phyloP scores from a whole-genome alignment of 306 rosid species.

The Quercus aquifolioides region DNA sequence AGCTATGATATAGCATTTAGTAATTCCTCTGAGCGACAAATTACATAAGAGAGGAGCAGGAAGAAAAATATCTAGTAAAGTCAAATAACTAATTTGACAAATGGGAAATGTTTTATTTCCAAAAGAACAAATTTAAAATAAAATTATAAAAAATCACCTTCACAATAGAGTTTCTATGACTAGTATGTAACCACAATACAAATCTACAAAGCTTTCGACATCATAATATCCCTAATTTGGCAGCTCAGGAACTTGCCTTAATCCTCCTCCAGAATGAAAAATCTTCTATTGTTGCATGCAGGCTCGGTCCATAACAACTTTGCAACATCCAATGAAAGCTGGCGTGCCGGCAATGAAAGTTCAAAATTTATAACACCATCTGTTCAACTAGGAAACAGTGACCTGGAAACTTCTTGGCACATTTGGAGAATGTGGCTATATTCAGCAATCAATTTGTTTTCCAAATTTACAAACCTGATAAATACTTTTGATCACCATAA shows the following conservation, averaged over 20 bases:
- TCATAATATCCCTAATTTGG: conserved; percentile 38
- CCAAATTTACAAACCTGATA: conserved; percentile 44
- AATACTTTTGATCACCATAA: conserved; percentile 38
- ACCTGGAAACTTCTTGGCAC: conserved; percentile 42
- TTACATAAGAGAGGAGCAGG: not conserved
- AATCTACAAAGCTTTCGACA: conserved; percentile 66
- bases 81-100: conserved; percentile 19
- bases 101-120: conserved; percentile 35
- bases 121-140: conserved; percentile 17
- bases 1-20: not conserved
- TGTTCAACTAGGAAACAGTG: conserved; percentile 24
- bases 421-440: conserved; percentile 47
- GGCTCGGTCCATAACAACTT: conserved; percentile 22
- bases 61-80: not conserved
- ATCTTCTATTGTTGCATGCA: conserved; percentile 37
- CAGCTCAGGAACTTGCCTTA: conserved; percentile 23
- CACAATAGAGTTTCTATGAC: conserved; percentile 51
- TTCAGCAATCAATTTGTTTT: conserved; percentile 29
- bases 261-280: conserved; percentile 37
- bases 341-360: conserved; percentile 40
- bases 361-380: conserved; percentile 53
- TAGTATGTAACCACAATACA: conserved; percentile 47
- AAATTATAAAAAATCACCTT: conserved; percentile 15
- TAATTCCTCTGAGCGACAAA: not conserved
- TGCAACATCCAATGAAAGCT: conserved; percentile 38